Evolutionary conservation across 768 basidiomycete species (phyloP), one percentile per base, ranked within the genome.

Genomic region (Phylloporus rhodoxanthus): DNA sequence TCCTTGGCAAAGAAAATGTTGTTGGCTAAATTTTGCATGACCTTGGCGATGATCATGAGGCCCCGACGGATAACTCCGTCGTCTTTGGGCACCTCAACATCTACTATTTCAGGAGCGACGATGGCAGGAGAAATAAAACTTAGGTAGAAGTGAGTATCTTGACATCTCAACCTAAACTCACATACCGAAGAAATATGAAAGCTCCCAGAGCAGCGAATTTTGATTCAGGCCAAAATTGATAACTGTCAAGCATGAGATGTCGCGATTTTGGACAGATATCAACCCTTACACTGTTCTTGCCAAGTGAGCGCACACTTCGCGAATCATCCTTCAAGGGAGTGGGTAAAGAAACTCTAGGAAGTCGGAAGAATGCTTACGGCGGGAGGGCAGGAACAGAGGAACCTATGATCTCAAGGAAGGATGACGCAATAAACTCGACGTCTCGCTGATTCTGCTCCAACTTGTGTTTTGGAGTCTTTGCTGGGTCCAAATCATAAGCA

Each of bases 1-100:
- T 95, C 92, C 65, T 93, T 93, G 10, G 87, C 90, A 57, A 95
- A 95, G 60, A 90, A 82, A 43, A 94, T 85, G 57, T 96, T 95
- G 69, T 96, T 97, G 17, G 92, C 92, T 26, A 96, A 69, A 60
- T 91, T 93, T 67, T 95, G 92, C 40, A 96, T 84, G 49, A 94
- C 83, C 70, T 94, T 96, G 38, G 91, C 88, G 54, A 96, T 85
- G 41, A 88, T 72, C 75, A 89, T 84, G 13, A 95, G 72, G 15
- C 89, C 91, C 36, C 87, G 81, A 15, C 88, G 84, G 45, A 88
- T 75, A 25, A 77, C 73, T 5, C 61, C 58, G 32, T 77, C 74
- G 32, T 84, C 85, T 51, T 76, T 75, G 0, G 88, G 86, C 0
- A 91, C 61, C 53, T 90, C 85, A 33, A 96, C 73, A 58, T 96